phyloP scores from a whole-genome alignment of 1,284 basidiomycete species.

The Stereum hirsutum region DNA sequence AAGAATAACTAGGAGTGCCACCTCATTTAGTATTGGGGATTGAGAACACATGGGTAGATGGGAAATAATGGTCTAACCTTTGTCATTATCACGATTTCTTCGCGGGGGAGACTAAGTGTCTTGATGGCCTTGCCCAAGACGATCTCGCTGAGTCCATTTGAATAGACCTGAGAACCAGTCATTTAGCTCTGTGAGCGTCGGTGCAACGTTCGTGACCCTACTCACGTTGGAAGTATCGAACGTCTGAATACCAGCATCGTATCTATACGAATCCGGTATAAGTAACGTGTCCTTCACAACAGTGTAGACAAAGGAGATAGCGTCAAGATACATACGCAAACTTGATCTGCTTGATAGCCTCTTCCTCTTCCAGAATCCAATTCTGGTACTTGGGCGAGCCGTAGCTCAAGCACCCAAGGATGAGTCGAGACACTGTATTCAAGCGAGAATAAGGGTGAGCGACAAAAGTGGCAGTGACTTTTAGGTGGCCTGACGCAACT shows the following conservation, averaged over 20 bases:
- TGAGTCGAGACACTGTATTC: slow-evolving; percentile 18
- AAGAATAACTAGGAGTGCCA: background rate
- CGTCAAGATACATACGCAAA: slow-evolving; percentile 25
- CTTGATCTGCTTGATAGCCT: slow-evolving; percentile 46
- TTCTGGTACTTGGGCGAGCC: slow-evolving; percentile 16
- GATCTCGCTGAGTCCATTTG: slow-evolving; percentile 4
- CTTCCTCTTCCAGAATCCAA: slow-evolving; percentile 53
- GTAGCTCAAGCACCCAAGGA: slow-evolving; percentile 30
- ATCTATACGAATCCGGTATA: slow-evolving; percentile 8
- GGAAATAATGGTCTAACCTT: background rate
- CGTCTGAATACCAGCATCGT: slow-evolving; percentile 48
- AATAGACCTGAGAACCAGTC: slow-evolving; percentile 1
- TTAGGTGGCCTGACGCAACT: too few relatives aligned
- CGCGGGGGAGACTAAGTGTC: slow-evolving; percentile 4
- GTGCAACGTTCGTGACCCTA: background rate
- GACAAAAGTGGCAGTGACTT: too few relatives aligned
- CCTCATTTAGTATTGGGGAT: background rate
- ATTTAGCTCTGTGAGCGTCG: background rate
- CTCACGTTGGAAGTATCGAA: slow-evolving; percentile 57
- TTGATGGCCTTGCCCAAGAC: slow-evolving; percentile 8
- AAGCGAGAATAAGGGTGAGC: too few relatives aligned
- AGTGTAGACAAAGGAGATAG: background rate
- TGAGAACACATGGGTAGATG: background rate
- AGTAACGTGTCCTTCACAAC: background rate
- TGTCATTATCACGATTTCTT: slow-evolving; percentile 8